Base-by-base conservation (phyloP, 495 filamentous ascomycete species). In the Physcia stellaris region DNA sequence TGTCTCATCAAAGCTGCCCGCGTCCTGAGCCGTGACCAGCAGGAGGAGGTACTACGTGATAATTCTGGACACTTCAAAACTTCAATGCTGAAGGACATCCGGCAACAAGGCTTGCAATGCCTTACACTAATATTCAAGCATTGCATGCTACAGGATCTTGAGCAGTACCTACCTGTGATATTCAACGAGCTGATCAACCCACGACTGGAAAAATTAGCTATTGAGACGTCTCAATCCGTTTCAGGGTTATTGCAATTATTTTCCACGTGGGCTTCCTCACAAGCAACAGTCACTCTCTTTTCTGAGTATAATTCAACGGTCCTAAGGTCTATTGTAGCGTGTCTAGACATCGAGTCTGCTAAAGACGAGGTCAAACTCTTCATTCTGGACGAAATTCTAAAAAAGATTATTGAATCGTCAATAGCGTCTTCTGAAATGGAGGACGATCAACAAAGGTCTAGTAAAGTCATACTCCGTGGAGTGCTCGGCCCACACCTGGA, bases 281-380 rank as follows among this genome's bases (percentile, higher is more conserved):
- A 73, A 0, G 67, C 70, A 43, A 76, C 75, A 0, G 76, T 79
- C 1, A 52, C 76, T 31, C 83, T 86, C 50, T 63, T 98, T 13
- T 63, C 70, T 1, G 57, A 75, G 6, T 66, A 71, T 40, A 77
- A 92, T 46, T 50, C 63, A 15, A 54, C 64, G 20, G 64, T 93
- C 22, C 51, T 96, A 20, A 63, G 61, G 6, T 77, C 75, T 46
- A 56, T 94, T 29, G 67, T 83, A 27, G 76, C 83, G 42, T 81
- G 76, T 49, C 57, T 96, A 11, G 67, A 63, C 1, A 66, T 82
- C 4, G 71, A 75, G 29, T 88, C 81, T 26, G 74, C 80, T 5
- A 92, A 86, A 52, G 86, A 94, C 45, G 79, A 86, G 39, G 88
- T 96, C 43, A 88, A 87, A 46, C 52, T 80, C 0, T 94, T 82